phyloP scores from a whole-genome alignment of 768 basidiomycete species.

The Polyporus arcularius region DNA sequence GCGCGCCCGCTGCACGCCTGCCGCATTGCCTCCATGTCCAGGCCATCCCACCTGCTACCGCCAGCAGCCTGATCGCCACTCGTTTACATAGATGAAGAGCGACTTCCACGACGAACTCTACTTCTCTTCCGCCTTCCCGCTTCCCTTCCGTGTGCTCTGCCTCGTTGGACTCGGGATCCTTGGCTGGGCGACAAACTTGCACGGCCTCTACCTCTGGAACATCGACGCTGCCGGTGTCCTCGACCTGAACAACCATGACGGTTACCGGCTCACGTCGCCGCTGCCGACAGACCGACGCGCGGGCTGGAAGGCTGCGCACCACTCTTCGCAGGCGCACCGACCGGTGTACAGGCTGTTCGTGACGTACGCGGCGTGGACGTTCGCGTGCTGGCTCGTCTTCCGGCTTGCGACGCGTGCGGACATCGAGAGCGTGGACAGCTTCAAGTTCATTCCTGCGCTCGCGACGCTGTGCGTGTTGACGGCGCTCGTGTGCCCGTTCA shows the following conservation, averaged over 20 bases:
- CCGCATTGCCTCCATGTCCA: slow-evolving; percentile 7
- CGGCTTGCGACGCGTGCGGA: slow-evolving; percentile 60
- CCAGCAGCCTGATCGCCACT: slow-evolving; percentile 4
- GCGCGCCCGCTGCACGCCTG: neutral
- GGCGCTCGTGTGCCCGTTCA: slow-evolving; percentile 65
- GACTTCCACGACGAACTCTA: slow-evolving; percentile 41
- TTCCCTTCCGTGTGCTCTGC: slow-evolving; percentile 89
- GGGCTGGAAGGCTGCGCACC: slow-evolving; percentile 38
- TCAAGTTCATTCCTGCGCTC: slow-evolving; percentile 74
- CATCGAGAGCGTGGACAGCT: slow-evolving; percentile 63
- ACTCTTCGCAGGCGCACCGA: slow-evolving; percentile 47
- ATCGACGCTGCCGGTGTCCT: slow-evolving; percentile 75
- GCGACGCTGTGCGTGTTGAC: slow-evolving; percentile 60
- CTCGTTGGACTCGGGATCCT: slow-evolving; percentile 79
- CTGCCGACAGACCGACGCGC: slow-evolving; percentile 26
- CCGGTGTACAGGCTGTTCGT: slow-evolving; percentile 70
- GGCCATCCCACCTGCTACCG: neutral
- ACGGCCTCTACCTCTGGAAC: slow-evolving; percentile 72
- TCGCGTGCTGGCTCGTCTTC: slow-evolving; percentile 71
- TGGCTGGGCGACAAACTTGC: slow-evolving; percentile 92
- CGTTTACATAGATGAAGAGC: slow-evolving; percentile 31
- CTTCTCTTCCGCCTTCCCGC: slow-evolving; percentile 67
- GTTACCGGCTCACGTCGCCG: slow-evolving; percentile 22
- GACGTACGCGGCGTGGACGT: slow-evolving; percentile 60
- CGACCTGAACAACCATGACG: slow-evolving; percentile 45